Evolutionary conservation across 2,329 filamentous ascomycete genomes (phyloP).

Genomic region (Thelonectria discophora): DNA sequence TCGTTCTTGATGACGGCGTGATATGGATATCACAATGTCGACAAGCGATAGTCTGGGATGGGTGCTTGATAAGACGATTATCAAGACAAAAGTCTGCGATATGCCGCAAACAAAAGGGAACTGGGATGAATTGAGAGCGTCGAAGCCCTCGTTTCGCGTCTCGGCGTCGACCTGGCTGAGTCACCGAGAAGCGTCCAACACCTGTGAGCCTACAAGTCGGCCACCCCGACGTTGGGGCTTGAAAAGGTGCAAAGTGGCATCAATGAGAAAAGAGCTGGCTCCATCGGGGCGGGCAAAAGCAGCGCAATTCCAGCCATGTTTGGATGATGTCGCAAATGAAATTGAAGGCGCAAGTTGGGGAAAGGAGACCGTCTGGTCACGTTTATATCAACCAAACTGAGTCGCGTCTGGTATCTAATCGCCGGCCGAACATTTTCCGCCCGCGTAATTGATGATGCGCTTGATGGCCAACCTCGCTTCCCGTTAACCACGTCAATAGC

Average conservation of each 20-base stretch:
- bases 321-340: slow-evolving; percentile 28
- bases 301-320: slow-evolving; percentile 36
- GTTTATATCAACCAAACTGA: slow-evolving; percentile 18
- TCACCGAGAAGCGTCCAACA: slow-evolving; percentile 40
- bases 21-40: slow-evolving; percentile 1
- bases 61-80: neutral
- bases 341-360: slow-evolving; percentile 23
- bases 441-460: slow-evolving; percentile 38
- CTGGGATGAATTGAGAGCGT: slow-evolving; percentile 24
- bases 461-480: neutral
- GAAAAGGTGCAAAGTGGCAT: slow-evolving; percentile 43
- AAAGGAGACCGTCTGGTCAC: slow-evolving; percentile 24
- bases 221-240: slow-evolving; percentile 64
- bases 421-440: slow-evolving; percentile 38
- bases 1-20: neutral
- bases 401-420: slow-evolving; percentile 34
- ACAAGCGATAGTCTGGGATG: neutral
- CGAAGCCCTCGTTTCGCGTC: slow-evolving; percentile 35
- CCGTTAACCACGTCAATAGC: too few species aligned
- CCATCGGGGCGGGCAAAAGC: slow-evolving; percentile 36
- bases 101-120: slow-evolving; percentile 8
- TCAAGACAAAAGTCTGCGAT: neutral
- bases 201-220: slow-evolving; percentile 50
- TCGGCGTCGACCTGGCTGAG: slow-evolving; percentile 24
- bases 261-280: slow-evolving; percentile 12